Percentiles rank a stretch among this genome's conserved stretches.
phyloP scores from a whole-genome alignment of 306 rosid species.

The Quercus ilex region DNA sequence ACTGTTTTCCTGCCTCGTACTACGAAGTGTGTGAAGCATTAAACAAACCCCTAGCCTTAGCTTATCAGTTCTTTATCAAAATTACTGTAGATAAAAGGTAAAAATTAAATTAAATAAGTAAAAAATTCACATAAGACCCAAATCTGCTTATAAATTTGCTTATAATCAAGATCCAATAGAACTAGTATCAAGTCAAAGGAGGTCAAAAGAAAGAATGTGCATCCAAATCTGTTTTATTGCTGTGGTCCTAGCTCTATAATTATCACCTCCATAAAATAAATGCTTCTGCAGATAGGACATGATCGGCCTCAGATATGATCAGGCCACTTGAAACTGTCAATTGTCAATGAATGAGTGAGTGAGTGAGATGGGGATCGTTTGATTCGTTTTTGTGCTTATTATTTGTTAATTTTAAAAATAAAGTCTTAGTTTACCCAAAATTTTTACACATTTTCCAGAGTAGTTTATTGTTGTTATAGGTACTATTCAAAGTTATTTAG shows the following conservation, averaged over 20 bases:
- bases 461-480: no score
- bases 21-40: background rate
- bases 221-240: constrained; percentile 2
- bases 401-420: no score
- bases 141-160: no score
- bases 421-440: no score
- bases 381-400: no score
- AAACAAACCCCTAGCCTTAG: background rate
- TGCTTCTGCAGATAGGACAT: background rate
- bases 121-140: accelerated
- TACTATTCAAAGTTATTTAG: no score
- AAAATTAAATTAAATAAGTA: no score
- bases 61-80: no score
- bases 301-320: background rate
- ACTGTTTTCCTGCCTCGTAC: background rate
- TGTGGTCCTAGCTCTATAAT: constrained; percentile 2
- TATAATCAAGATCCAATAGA: no score
- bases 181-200: background rate
- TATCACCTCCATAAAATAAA: constrained; percentile 8
- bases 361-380: background rate
- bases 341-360: no score
- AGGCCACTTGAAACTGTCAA: background rate
- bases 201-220: background rate
- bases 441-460: no score
- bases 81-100: no score